Conservation (phyloP, 2,329 filamentous ascomycete species). For the Diaporthe ilicicola region DNA sequence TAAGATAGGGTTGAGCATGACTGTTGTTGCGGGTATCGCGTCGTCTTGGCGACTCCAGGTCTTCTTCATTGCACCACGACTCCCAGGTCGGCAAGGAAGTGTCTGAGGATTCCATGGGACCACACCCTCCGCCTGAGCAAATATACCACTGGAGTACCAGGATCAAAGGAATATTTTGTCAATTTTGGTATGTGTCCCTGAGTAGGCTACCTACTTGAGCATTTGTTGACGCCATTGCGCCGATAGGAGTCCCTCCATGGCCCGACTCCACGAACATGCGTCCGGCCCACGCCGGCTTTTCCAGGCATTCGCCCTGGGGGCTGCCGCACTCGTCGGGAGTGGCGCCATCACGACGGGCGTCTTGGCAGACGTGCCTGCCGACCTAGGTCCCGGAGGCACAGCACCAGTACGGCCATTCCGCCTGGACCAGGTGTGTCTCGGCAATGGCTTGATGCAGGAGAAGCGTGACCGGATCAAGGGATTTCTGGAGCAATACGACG, state of each 20-base stretch:
- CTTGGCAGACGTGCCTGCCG: constrained; percentile 28
- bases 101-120: neutral
- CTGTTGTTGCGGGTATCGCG: neutral
- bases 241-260: neutral
- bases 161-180: neutral
- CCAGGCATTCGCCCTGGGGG: neutral
- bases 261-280: neutral
- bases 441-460: constrained; percentile 43
- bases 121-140: neutral
- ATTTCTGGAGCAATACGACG: constrained; percentile 42
- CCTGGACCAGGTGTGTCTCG: constrained; percentile 44
- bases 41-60: neutral
- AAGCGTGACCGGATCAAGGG: constrained; percentile 44
- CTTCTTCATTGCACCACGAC: neutral
- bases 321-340: neutral
- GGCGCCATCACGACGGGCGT: neutral
- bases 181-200: neutral
- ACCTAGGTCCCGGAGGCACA: constrained; percentile 41
- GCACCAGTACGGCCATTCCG: constrained; percentile 44
- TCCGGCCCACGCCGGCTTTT: neutral
- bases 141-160: neutral
- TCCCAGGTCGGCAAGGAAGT: neutral
- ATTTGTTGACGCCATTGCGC: neutral
- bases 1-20: neutral
- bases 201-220: too few relatives aligned